Conservation (phyloP, 2,329 filamentous ascomycete genomes). For the Nemania bipapillata region DNA sequence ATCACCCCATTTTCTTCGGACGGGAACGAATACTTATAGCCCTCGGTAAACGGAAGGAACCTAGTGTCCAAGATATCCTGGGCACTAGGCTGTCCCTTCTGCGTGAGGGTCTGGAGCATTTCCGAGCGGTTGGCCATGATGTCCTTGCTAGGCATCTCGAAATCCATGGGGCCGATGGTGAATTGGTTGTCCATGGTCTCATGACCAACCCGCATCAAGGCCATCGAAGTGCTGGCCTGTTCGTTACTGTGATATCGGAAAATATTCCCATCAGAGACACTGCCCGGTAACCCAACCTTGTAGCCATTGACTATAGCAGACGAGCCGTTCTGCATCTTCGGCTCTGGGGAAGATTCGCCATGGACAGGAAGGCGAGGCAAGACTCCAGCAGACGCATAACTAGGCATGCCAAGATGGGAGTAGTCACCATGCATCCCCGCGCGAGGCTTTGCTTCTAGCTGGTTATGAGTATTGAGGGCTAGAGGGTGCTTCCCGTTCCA, state of each 20-base stretch:
- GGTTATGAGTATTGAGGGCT: no score
- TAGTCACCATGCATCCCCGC: no score
- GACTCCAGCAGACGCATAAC: no score
- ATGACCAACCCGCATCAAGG: neutral
- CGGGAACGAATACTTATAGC: neutral
- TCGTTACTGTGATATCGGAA: neutral
- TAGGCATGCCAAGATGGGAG: no score
- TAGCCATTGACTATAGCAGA: constrained; percentile 3
- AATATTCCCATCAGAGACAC: constrained; percentile 19
- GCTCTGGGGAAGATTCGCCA: no score
- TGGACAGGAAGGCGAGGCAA: no score
- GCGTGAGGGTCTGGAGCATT: constrained; percentile 21
- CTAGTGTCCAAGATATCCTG: constrained; percentile 16
- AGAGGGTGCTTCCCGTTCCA: no score
- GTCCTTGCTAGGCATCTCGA: constrained; percentile 6
- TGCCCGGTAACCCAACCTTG: constrained; percentile 7
- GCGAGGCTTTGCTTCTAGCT: no score
- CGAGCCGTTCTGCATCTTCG: neutral
- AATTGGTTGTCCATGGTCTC: neutral
- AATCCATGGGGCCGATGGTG: constrained; percentile 15
- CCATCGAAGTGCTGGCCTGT: neutral
- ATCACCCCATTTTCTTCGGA: constrained; percentile 55
- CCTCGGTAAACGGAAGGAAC: constrained; percentile 30
- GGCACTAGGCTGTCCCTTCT: constrained; percentile 22
- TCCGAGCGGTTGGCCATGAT: constrained; percentile 25